Evolutionary conservation across 306 rosid species (phyloP), one percentile per base, ranked within the genome.

Genomic region (Cotoneaster glaucophyllus): DNA sequence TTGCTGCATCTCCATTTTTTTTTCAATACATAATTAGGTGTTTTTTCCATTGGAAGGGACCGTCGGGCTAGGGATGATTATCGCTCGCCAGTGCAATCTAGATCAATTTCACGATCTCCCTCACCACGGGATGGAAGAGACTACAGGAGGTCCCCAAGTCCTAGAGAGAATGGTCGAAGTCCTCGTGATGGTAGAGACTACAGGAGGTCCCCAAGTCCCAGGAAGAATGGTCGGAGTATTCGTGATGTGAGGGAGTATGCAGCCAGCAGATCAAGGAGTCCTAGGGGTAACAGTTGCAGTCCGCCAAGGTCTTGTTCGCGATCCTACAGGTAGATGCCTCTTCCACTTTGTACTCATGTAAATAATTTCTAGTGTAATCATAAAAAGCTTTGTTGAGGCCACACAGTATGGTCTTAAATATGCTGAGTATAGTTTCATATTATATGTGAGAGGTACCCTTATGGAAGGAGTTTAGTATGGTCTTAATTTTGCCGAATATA

Each of bases 61-160:
- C 93, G 13, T 59, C 80, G 88, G 84, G 84, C 82, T 64, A 89
- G 86, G 80, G 92, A 81, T 69, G 90, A 79, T 67, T 79, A 83
- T 82, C 83, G 64, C 22, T 88, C 96, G 77, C 90, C 95, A 31
- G 87, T 84, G 78, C 83, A 80, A 19, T 87, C 97, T 50, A 84
- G 92, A 81, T 92, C 97, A 86, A 77, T 84, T 85, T 94, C 97
- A 77, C 89, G 71, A 73, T 90, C 98, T 76, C 87, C 76, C 82
- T 85, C 88, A 28, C 64, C 74, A 11, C 61, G n/a, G 13, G 21
- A 74, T 74, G 69, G 48, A 74, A 74, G 69, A 74, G 69, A 62
- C 41, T 62, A 80, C 77, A 81, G 58, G 58, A 18, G 86, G 80
- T 82, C 93, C 67, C 93, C 84, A 7, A 82, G 64, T 76, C 87